Base-by-base conservation (phyloP, 2,329 filamentous ascomycete species). In the Botrytis fabae region DNA sequence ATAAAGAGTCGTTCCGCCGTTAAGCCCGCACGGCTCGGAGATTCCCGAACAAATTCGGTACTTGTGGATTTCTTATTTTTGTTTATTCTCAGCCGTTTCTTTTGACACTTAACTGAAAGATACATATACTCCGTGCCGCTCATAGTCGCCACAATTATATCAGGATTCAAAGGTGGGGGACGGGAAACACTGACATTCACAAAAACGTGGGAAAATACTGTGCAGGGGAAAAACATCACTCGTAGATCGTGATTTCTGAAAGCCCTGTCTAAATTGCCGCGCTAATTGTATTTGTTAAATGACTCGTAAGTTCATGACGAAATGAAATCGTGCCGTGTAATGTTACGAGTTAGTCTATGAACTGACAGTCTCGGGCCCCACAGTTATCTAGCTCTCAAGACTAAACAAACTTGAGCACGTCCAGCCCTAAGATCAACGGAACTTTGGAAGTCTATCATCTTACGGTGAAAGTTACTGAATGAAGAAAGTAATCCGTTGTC, bases 401-500 rank as follows among this genome's bases (percentile, higher is more conserved):
- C n/a, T 28, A 51, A n/a, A 66, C 38, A 35, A n/a, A 54, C 4
- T 40, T 54, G 40, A 54, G 18, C 35, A 8, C 16, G n/a, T 40
- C 35, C 35, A 57, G 35, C 64, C 64, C 35, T 68, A 54, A 57
- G 16, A 28, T 68, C 48, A 57, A 22, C 9, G 6, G 35, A 28
- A 8, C 35, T 40, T 42, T 22, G 25, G 42, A 22, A 22, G 35
- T 54, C 35, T 28, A 40, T 54, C 20, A 16, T 68, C 12, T 9
- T 46, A 22, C 64, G 64, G 64, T 48, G 44, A n/a, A 28, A 28
- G 6, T 32, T 42, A 40, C 64, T 54, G 1, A 20, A 54, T 38
- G 20, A 25, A 66, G 32, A 51, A 38, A 38, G 14, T 35, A 51
- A 38, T 51, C 44, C 63, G 63, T 51, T 66, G 63, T 66, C 63